phyloP scores from a whole-genome alignment of 2,329 filamentous ascomycete genomes.

The Pseudomassariella vexata region DNA sequence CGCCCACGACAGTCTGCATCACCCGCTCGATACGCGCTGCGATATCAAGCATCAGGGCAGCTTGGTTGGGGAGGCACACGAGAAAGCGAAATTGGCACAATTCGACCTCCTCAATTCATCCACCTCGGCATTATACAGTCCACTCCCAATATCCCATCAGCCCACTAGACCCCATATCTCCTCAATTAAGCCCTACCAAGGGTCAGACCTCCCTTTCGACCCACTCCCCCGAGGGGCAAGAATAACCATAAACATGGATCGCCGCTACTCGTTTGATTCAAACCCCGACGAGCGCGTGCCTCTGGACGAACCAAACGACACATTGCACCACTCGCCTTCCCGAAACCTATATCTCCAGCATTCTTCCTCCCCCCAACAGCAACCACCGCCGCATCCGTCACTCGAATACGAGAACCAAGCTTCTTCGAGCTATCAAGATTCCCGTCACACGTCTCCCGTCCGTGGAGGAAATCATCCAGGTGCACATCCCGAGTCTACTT shows the following conservation, averaged over 20 bases:
- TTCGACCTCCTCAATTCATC: no score
- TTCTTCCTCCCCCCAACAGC: constrained; percentile 7
- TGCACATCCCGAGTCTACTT: constrained; percentile 32
- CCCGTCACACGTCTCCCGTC: constrained; percentile 10
- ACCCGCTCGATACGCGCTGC: no score
- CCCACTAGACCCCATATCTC: constrained; percentile 1
- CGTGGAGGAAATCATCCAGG: constrained; percentile 13
- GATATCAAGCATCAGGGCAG: no score
- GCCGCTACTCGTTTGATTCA: constrained; percentile 23
- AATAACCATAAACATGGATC: constrained; percentile 14
- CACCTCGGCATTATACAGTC: background rate
- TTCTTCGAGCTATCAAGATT: constrained; percentile 13
- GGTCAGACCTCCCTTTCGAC: background rate
- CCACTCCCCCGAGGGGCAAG: constrained; percentile 2
- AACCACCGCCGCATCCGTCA: constrained; percentile 4
- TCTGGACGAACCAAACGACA: constrained; percentile 18
- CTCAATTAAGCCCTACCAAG: constrained; percentile 5
- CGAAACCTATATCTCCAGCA: constrained; percentile 7
- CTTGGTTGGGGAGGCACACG: no score
- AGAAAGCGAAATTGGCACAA: no score
- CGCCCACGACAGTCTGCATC: no score
- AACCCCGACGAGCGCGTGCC: constrained; percentile 22
- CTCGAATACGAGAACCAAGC: constrained; percentile 16
- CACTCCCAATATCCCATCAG: background rate
- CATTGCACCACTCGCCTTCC: constrained; percentile 11